phyloP scores from a whole-genome alignment of 805 yeast genomes.

The Ascoidea tarda region DNA sequence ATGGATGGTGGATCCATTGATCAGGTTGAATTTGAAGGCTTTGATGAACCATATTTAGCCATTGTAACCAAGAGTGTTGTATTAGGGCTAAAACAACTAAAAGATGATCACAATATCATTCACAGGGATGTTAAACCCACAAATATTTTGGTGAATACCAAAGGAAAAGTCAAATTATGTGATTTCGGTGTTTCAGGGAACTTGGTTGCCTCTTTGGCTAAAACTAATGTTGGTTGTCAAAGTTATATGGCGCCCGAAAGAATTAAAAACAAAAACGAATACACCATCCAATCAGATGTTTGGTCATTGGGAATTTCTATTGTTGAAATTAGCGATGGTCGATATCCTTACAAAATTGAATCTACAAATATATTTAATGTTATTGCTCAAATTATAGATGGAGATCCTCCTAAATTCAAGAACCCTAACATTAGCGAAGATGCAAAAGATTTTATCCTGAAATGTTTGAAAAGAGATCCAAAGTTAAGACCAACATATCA shows the following conservation, averaged over 20 bases:
- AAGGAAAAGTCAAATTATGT: slow-evolving; percentile 82
- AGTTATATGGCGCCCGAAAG: slow-evolving; percentile 98
- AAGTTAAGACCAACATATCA: slow-evolving; percentile 69
- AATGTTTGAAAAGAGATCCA: slow-evolving; percentile 72
- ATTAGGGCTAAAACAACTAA: slow-evolving; percentile 66
- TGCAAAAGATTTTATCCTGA: slow-evolving; percentile 69
- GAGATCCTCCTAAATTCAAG: slow-evolving; percentile 77
- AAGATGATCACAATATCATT: slow-evolving; percentile 83
- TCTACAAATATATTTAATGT: slow-evolving; percentile 89
- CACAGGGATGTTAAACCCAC: slow-evolving; percentile 98
- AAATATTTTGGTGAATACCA: slow-evolving; percentile 68
- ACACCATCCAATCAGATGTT: slow-evolving; percentile 87
- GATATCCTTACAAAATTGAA: slow-evolving; percentile 83
- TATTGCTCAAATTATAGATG: slow-evolving; percentile 92
- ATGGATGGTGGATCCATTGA: slow-evolving; percentile 96
- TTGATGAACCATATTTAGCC: slow-evolving; percentile 71
- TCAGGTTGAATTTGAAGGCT: slow-evolving; percentile 46
- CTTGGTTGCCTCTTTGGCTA: slow-evolving; percentile 85
- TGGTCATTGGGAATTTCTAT: slow-evolving; percentile 90
- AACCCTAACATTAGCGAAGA: slow-evolving; percentile 46
- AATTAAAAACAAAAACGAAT: slow-evolving; percentile 56
- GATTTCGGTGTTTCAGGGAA: slow-evolving; percentile 97
- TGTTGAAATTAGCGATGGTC: slow-evolving; percentile 79
- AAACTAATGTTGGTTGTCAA: slow-evolving; percentile 95
- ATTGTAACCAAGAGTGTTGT: slow-evolving; percentile 70